Percentiles rank a stretch among this genome's conserved stretches.
These are phyloP conservation scores for Geotrichum fermentans DNA, from an alignment of 1,139 yeast genomes.

Conservation along the genomic window DNA sequence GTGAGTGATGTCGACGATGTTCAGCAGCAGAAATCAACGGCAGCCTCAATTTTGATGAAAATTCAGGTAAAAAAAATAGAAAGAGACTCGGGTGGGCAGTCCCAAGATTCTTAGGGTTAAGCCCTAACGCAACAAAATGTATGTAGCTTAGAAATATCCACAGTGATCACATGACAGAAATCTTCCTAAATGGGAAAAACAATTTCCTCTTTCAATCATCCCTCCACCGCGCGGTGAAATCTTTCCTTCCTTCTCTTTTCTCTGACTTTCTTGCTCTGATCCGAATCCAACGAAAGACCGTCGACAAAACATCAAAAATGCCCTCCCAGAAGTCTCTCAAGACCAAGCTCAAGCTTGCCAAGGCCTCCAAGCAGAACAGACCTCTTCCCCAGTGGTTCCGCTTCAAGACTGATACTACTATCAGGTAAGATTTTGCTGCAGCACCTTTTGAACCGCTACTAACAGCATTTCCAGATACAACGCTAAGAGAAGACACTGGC, in stretches of 20 bases:
- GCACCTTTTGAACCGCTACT: too few relatives aligned
- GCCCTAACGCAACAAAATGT: too few relatives aligned
- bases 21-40: not conserved
- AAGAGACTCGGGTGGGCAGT: too few relatives aligned
- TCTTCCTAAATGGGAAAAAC: slow-evolving; percentile 4
- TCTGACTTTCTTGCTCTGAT: slow-evolving; percentile 9
- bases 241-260: slow-evolving; percentile 7
- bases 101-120: too few relatives aligned
- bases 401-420: slow-evolving; percentile 95
- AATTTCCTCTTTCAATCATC: slow-evolving; percentile 9
- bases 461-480: slow-evolving; percentile 53
- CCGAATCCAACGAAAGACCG: slow-evolving; percentile 9
- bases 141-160: too few relatives aligned
- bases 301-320: slow-evolving; percentile 14
- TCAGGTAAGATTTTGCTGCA: slow-evolving; percentile 45
- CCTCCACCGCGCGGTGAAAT: not conserved
- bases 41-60: not conserved
- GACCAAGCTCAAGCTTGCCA: slow-evolving; percentile 98
- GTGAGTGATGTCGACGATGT: slow-evolving; percentile 1
- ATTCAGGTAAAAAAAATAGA: too few relatives aligned
- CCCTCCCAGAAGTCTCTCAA: slow-evolving; percentile 92
- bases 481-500: slow-evolving; percentile 99
- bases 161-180: slow-evolving; percentile 1
- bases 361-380: slow-evolving; percentile 99
- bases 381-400: slow-evolving; percentile 99